Evolutionary conservation across 2,329 filamentous ascomycete genomes (phyloP).

Genomic region (Aurifilum marmelostoma): DNA sequence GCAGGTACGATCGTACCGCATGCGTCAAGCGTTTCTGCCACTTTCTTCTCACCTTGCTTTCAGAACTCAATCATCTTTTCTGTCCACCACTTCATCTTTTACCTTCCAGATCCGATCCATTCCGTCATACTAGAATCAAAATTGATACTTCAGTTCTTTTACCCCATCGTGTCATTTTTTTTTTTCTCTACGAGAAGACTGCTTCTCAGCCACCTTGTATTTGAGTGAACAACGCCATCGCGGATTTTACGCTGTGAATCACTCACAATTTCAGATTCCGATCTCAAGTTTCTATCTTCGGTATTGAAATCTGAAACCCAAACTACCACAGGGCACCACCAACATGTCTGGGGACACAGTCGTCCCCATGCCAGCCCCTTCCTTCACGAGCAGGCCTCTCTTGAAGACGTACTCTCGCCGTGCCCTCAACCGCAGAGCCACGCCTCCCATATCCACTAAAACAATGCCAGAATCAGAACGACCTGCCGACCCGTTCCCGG

Average conservation of each 20-base stretch:
- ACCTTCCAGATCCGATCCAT: neutral
- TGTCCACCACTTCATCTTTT: too few species aligned
- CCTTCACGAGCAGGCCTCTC: neutral
- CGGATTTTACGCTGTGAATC: neutral
- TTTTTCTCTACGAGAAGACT: neutral
- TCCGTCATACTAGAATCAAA: too few species aligned
- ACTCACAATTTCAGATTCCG: neutral
- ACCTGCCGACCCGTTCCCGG: neutral
- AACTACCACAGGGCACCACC: neutral
- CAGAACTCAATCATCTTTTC: neutral
- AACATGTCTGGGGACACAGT: neutral
- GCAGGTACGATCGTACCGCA: neutral
- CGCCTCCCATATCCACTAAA: neutral
- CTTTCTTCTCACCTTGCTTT: neutral
- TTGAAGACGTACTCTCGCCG: constrained; percentile 25
- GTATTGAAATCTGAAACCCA: neutral
- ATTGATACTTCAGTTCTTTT: neutral
- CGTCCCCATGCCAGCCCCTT: neutral
- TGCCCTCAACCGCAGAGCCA: constrained; percentile 16
- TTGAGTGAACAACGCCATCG: neutral
- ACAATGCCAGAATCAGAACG: neutral
- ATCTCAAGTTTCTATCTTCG: too few species aligned
- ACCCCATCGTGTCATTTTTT: too few species aligned
- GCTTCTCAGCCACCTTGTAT: neutral
- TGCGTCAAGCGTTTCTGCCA: neutral